Evolutionary conservation across 2,329 filamentous ascomycete genomes (phyloP).

Genomic region (Fragosphaeria purpurea): DNA sequence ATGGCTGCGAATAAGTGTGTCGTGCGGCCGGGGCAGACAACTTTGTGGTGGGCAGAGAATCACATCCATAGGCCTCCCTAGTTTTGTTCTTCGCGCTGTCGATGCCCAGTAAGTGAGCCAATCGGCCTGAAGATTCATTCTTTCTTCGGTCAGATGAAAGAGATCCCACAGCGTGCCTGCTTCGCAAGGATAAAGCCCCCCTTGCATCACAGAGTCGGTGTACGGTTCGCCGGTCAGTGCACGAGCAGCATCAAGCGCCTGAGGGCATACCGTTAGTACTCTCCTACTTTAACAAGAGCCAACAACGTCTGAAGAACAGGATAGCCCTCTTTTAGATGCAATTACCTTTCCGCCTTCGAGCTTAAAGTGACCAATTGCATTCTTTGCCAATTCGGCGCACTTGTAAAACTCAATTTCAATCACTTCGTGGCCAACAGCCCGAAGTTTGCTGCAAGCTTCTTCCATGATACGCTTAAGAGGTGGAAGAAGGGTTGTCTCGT

Average conservation of each 20-base stretch:
- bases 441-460: neutral
- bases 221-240: neutral
- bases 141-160: neutral
- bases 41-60: slow-evolving; percentile 1
- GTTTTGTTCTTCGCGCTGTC: neutral
- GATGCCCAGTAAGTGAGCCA: slow-evolving; percentile 1
- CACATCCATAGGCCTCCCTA: neutral
- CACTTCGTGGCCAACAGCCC: slow-evolving; percentile 1
- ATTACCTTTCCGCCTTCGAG: neutral
- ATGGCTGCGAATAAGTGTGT: slow-evolving; percentile 2
- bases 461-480: neutral
- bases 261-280: too few species aligned
- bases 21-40: neutral
- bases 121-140: neutral
- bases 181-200: neutral
- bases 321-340: too few species aligned
- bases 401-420: slow-evolving; percentile 1
- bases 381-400: neutral
- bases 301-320: too few species aligned
- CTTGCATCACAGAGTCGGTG: neutral
- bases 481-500: neutral
- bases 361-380: neutral
- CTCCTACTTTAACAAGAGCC: too few species aligned
- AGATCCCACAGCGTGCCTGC: neutral
- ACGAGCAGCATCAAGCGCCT: neutral